A percentile compares a stretch with the other conserved stretches of the same genome.
phyloP scores from a whole-genome alignment of 2,329 filamentous ascomycete genomes.

The Trichocomaceae sp. region DNA sequence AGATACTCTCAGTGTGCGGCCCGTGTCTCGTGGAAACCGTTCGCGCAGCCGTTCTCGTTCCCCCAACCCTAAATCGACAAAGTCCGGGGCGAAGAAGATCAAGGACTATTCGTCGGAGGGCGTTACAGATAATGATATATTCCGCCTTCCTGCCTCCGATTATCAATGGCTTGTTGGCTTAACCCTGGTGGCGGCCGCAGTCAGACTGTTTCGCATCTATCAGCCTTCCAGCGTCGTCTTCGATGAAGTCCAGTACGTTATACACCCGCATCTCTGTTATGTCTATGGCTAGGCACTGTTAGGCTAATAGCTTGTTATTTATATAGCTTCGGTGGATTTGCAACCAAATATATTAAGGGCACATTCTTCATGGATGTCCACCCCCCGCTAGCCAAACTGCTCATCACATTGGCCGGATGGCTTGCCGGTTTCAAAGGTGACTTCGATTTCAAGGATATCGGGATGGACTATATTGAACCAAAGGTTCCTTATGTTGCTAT shows the following conservation, averaged over 20 bases:
- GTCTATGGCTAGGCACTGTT: constrained; percentile 8
- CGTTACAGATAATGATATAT: constrained; percentile 82
- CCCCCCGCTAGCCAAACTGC: constrained; percentile 89
- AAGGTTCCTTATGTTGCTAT: constrained; percentile 95
- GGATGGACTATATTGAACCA: constrained; percentile 95
- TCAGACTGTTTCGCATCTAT: constrained; percentile 92
- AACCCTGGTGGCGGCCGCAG: constrained; percentile 67
- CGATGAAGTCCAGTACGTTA: constrained; percentile 92
- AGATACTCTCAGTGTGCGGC: constrained; percentile 32
- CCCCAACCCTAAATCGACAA: constrained; percentile 34
- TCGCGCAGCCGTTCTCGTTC: constrained; percentile 30
- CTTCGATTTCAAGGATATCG: constrained; percentile 99
- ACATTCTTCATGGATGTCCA: constrained; percentile 99
- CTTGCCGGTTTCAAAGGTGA: constrained; percentile 88
- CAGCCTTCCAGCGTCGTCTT: constrained; percentile 96
- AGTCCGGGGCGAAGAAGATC: constrained; percentile 23
- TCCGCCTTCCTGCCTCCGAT: constrained; percentile 75
- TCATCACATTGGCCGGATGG: constrained; percentile 92
- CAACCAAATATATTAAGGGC: constrained; percentile 98
- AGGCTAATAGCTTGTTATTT: background rate
- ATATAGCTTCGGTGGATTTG: constrained; percentile 87
- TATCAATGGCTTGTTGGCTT: constrained; percentile 69
- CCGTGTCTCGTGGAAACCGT: constrained; percentile 28
- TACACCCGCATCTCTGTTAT: background rate
- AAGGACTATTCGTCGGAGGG: constrained; percentile 44